These are phyloP conservation scores for Calonectria pteridis DNA, from an alignment of 2,329 filamentous ascomycete species.

Conservation along the genomic window DNA sequence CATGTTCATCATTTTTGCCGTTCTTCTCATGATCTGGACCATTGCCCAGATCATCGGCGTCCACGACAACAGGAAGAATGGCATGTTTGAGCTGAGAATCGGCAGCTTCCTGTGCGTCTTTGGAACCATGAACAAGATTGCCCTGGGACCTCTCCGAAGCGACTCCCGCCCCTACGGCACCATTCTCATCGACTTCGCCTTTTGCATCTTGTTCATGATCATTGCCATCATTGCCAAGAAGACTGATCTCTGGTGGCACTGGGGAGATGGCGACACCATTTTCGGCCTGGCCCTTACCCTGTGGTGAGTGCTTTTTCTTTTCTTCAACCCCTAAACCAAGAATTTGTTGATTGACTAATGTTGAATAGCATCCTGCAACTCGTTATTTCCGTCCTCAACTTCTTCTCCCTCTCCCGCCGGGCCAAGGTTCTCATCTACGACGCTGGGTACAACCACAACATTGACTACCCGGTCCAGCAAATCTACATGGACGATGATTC, in stretches of 20 bases:
- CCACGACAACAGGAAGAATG: constrained; percentile 20
- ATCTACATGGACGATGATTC: constrained; percentile 36
- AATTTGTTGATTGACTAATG: background rate
- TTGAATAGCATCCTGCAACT: constrained; percentile 32
- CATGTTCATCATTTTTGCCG: constrained; percentile 26
- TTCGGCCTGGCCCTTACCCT: constrained; percentile 33
- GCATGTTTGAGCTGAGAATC: constrained; percentile 40
- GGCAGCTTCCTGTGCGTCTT: constrained; percentile 37
- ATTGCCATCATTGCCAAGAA: constrained; percentile 27
- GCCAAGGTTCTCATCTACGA: constrained; percentile 34
- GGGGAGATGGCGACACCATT: background rate
- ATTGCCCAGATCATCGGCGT: constrained; percentile 31
- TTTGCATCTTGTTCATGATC: constrained; percentile 35
- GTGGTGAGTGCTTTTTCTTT: constrained; percentile 28
- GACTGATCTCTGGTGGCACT: constrained; percentile 10
- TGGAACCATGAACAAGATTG: constrained; percentile 24
- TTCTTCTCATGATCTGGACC: constrained; percentile 27
- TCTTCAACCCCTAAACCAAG: background rate
- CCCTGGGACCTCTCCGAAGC: background rate
- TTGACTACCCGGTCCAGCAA: constrained; percentile 25
- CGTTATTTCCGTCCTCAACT: constrained; percentile 26
- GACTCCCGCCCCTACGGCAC: constrained; percentile 22
- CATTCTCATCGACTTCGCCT: constrained; percentile 35
- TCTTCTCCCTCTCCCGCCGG: constrained; percentile 36
- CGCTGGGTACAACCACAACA: constrained; percentile 29